Evolutionary conservation across 2,329 filamentous ascomycete species (phyloP).

Genomic region (Arthrobotrys musiformis): DNA sequence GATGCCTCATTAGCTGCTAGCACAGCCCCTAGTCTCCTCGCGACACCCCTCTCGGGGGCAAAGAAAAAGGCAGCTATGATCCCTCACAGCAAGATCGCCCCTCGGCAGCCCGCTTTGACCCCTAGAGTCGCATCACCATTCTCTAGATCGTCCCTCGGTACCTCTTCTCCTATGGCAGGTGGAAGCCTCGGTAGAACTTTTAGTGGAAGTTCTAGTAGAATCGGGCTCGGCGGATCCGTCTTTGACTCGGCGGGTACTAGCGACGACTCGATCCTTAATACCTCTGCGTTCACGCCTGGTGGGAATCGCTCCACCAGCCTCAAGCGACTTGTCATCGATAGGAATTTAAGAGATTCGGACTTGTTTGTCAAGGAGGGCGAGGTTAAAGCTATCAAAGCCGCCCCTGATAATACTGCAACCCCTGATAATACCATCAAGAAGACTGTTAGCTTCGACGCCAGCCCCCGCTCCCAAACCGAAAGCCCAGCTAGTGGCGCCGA

Average conservation of each 20-base stretch:
- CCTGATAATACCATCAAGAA: constrained; percentile 56
- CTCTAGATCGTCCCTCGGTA: constrained; percentile 57
- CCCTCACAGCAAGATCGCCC: constrained; percentile 60
- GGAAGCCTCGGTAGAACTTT: constrained; percentile 58
- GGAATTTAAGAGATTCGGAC: constrained; percentile 76
- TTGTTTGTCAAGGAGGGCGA: constrained; percentile 62
- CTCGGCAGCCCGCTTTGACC: constrained; percentile 57
- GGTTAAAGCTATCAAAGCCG: constrained; percentile 66
- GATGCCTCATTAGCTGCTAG: constrained; percentile 74
- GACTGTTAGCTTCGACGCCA: constrained; percentile 45
- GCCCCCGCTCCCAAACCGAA: constrained; percentile 37
- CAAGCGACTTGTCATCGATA: constrained; percentile 93
- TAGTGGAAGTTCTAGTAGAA: constrained; percentile 57
- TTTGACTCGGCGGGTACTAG: constrained; percentile 57
- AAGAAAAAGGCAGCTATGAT: constrained; percentile 70
- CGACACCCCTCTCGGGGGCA: constrained; percentile 82
- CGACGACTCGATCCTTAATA: constrained; percentile 60
- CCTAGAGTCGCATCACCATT: constrained; percentile 59
- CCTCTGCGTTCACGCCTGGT: constrained; percentile 59
- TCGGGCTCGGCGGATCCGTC: constrained; percentile 57
- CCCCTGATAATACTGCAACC: constrained; percentile 60
- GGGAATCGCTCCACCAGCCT: constrained; percentile 69
- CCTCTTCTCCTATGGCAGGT: constrained; percentile 58
- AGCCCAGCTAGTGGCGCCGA: constrained; percentile 39
- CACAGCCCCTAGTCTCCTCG: constrained; percentile 81